These are phyloP conservation scores for Epichloe sibirici DNA, from an alignment of 2,329 filamentous ascomycete genomes.

Conservation along the genomic window DNA sequence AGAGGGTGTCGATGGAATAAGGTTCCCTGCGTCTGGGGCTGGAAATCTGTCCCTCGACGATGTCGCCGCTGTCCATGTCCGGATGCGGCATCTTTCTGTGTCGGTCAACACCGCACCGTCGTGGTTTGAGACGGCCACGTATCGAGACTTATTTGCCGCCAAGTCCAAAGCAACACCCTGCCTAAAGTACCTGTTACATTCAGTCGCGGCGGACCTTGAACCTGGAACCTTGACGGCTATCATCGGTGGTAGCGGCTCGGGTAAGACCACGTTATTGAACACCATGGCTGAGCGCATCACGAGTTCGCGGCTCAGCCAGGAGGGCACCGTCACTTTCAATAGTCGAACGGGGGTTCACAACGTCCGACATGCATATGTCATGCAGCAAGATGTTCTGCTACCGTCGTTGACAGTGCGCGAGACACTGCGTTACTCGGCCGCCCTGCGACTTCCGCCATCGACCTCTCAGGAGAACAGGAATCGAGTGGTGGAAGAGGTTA, in stretches of 20 bases:
- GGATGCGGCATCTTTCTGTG: constrained; percentile 41
- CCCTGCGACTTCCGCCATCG: constrained; percentile 54
- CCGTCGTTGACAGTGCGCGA: constrained; percentile 65
- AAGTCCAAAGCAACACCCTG: constrained; percentile 24
- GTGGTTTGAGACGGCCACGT: constrained; percentile 35
- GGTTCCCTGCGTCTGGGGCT: constrained; percentile 20
- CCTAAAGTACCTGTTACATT: constrained; percentile 45
- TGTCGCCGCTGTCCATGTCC: constrained; percentile 43
- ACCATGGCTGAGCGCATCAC: constrained; percentile 57
- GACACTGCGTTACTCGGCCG: constrained; percentile 60
- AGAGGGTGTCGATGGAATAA: constrained; percentile 6
- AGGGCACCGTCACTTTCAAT: constrained; percentile 51
- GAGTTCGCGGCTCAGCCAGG: constrained; percentile 36
- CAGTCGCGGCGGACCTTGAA: constrained; percentile 50
- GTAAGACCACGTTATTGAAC: constrained; percentile 62
- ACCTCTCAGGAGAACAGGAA: constrained; percentile 46
- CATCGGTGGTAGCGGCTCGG: constrained; percentile 61
- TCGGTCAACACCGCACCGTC: constrained; percentile 47
- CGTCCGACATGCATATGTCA: constrained; percentile 56
- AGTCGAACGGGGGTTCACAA: constrained; percentile 37
- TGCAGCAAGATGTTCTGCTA: constrained; percentile 64
- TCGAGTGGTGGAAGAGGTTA: constrained; percentile 61
- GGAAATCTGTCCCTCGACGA: constrained; percentile 33
- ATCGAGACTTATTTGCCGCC: constrained; percentile 26
- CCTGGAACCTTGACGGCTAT: constrained; percentile 62